Evolutionary conservation across 805 yeast genomes (phyloP).

Genomic region (Saccharomycopsis capsularis): DNA sequence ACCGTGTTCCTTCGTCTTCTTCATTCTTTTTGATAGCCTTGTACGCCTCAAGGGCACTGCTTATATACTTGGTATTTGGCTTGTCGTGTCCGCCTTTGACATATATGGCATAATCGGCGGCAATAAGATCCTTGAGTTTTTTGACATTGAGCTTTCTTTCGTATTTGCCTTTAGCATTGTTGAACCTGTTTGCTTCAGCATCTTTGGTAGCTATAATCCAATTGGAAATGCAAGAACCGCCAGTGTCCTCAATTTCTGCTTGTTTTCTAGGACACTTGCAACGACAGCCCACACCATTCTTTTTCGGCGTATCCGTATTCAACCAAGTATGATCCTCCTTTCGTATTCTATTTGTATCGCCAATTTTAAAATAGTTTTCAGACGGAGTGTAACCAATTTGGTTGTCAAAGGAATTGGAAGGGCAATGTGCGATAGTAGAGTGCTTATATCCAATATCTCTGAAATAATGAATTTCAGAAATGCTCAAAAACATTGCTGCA

Average conservation of each 20-base stretch:
- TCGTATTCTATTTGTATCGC: conserved; percentile 31
- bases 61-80: conserved; percentile 15
- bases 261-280: conserved; percentile 65
- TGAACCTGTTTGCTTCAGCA: conserved; percentile 22
- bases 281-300: conserved; percentile 71
- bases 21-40: conserved; percentile 9
- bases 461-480: conserved; percentile 77
- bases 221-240: conserved; percentile 42
- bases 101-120: conserved; percentile 26
- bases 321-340: conserved; percentile 26
- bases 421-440: conserved; percentile 78
- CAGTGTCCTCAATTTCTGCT: conserved; percentile 50
- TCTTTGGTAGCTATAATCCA: conserved; percentile 38
- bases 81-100: conserved; percentile 1
- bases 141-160: conserved; percentile 12
- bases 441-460: conserved; percentile 89
- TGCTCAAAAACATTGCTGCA: conserved; percentile 62
- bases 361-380: conserved; percentile 29
- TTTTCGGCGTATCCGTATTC: conserved; percentile 31
- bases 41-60: conserved; percentile 17
- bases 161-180: conserved; percentile 12
- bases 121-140: conserved; percentile 26
- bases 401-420: conserved; percentile 48
- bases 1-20: conserved; percentile 9
- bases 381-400: conserved; percentile 42